These are phyloP conservation scores for Apiotrichum laibachii DNA, from an alignment of 1,284 basidiomycete species.

Conservation along the genomic window DNA sequence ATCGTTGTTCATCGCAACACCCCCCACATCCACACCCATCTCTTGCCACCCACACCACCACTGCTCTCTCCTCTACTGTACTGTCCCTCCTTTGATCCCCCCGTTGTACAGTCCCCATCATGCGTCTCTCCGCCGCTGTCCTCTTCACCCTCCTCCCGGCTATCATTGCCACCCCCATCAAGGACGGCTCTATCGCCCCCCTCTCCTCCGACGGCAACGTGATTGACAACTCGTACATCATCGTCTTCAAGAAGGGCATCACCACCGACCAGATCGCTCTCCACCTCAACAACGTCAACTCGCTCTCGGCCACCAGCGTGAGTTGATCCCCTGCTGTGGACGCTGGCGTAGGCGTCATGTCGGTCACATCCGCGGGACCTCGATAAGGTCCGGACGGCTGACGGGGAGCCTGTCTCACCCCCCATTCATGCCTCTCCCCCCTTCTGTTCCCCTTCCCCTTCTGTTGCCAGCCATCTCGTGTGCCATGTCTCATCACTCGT, in stretches of 20 bases:
- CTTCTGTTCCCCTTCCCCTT: background rate
- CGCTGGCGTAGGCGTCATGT: background rate
- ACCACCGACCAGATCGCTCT: conserved; percentile 61
- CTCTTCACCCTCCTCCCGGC: conserved; percentile 37
- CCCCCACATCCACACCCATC: conserved; percentile 1
- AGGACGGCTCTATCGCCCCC: conserved; percentile 33
- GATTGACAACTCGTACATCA: conserved; percentile 87
- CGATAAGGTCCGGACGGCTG: conserved; percentile 1
- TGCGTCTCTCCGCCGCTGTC: conserved; percentile 33
- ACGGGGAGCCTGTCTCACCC: background rate
- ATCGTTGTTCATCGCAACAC: conserved; percentile 1
- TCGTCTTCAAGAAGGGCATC: conserved; percentile 74
- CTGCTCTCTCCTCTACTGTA: no score
- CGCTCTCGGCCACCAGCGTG: conserved; percentile 37
- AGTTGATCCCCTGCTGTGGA: conserved; percentile 51
- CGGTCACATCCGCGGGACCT: conserved; percentile 7
- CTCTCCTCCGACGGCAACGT: conserved; percentile 47
- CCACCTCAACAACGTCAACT: conserved; percentile 58
- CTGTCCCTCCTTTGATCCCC: conserved; percentile 1
- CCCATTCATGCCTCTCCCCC: no score
- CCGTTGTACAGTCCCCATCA: conserved; percentile 12
- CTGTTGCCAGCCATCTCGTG: background rate
- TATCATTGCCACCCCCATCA: conserved; percentile 45
- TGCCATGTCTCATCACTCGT: background rate
- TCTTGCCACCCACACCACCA: no score